These are phyloP conservation scores for Chamaecrista fasciculata DNA, from an alignment of 306 rosid genomes.

Conservation along the genomic window DNA sequence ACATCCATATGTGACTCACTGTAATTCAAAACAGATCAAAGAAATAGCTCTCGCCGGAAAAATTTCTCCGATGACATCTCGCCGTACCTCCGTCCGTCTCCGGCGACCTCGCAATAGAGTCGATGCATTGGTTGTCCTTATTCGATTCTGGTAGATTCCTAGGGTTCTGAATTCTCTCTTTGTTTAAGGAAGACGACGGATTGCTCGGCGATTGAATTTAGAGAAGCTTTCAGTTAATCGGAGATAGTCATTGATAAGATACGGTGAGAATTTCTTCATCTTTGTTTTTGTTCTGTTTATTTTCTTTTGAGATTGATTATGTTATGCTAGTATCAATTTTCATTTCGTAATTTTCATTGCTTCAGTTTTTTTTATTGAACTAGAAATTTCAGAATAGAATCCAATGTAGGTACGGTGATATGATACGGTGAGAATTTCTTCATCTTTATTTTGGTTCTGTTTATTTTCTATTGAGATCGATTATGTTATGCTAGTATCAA, in stretches of 20 bases:
- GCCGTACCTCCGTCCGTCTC: not conserved
- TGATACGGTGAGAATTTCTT: conserved; percentile 37
- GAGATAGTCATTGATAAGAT: not conserved
- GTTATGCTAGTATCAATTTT: not conserved
- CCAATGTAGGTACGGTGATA: conserved; percentile 31
- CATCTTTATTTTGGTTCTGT: too few relatives aligned
- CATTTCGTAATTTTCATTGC: not conserved
- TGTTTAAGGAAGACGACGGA: not conserved
- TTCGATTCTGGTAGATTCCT: conserved; percentile 7
- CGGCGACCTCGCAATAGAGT: not conserved
- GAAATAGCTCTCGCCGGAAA: conserved; percentile 35
- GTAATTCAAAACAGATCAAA: too few relatives aligned
- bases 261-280: too few relatives aligned
- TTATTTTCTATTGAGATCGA: not conserved
- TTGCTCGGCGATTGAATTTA: conserved; percentile 8
- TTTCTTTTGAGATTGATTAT: not conserved
- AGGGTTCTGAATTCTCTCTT: not conserved
- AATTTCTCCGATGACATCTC: conserved; percentile 28
- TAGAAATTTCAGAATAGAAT: conserved; percentile 12
- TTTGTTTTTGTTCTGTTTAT: too few relatives aligned
- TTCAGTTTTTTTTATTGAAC: conserved; percentile 16
- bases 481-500: not conserved
- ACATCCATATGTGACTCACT: too few relatives aligned
- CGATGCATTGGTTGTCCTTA: not conserved
- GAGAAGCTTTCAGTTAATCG: conserved; percentile 1